Evolutionary conservation across 768 basidiomycete genomes (phyloP).

Genomic region (Glaciozyma martinii): DNA sequence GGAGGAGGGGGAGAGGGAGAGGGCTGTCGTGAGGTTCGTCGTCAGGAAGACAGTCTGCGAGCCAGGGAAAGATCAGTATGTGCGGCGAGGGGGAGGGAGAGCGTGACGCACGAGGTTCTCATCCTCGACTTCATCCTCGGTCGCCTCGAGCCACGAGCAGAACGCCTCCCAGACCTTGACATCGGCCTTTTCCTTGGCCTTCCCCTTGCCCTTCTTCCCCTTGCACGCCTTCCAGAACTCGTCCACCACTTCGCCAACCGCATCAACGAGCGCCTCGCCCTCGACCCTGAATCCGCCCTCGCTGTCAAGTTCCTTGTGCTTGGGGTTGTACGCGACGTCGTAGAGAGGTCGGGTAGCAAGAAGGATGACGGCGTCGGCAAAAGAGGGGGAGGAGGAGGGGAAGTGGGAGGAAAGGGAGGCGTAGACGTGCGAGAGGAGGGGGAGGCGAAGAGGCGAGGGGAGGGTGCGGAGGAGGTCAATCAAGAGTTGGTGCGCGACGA

Average conservation of each 20-base stretch:
- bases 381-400: conserved; percentile 8
- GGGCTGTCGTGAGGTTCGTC: conserved; percentile 14
- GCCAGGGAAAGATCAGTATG: background rate
- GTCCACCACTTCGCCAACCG: conserved; percentile 47
- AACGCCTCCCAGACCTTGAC: conserved; percentile 40
- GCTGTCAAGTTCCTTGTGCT: conserved; percentile 32
- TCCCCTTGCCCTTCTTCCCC: conserved; percentile 25
- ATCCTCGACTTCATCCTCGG: conserved; percentile 35
- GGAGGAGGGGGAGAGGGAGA: conserved; percentile 13
- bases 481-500: conserved; percentile 45
- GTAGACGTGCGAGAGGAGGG: conserved; percentile 47
- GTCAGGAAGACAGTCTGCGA: conserved; percentile 19
- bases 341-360: conserved; percentile 23
- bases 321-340: conserved; percentile 22
- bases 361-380: conserved; percentile 19
- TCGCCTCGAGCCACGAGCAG: conserved; percentile 46
- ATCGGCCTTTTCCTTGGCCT: conserved; percentile 17
- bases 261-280: conserved; percentile 52
- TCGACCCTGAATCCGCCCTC: conserved; percentile 41
- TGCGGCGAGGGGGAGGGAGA: background rate
- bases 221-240: conserved; percentile 44
- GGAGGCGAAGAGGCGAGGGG: conserved; percentile 39
- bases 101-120: conserved; percentile 37
- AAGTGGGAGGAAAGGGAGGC: conserved; percentile 40
- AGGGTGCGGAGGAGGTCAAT: conserved; percentile 46